Percentiles rank a stretch among this genome's conserved stretches.
phyloP scores from a whole-genome alignment of 371 early-diverging fungal species.

The Mucor circinelloides region DNA sequence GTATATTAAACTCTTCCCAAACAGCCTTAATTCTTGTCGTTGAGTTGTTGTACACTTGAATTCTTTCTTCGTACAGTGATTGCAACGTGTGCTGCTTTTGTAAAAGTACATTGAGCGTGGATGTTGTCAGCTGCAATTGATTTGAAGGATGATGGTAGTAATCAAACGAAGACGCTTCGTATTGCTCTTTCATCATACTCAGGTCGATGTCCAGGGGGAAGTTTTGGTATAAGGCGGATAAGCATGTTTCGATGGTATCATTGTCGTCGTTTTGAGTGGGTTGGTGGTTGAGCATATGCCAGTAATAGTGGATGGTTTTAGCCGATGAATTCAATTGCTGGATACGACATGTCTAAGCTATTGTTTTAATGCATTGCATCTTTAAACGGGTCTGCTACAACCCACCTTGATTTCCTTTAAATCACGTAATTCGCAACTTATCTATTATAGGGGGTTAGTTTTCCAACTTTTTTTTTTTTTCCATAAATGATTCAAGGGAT shows the following conservation, averaged over 20 bases:
- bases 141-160: conserved; percentile 20
- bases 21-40: conserved; percentile 18
- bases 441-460: conserved; percentile 12
- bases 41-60: conserved; percentile 2
- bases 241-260: conserved; percentile 8
- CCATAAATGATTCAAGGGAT: background rate
- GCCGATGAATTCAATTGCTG: conserved; percentile 10
- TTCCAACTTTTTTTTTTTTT: background rate
- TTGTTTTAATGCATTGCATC: background rate
- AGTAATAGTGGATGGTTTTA: conserved; percentile 26
- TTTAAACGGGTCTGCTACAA: background rate
- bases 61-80: conserved; percentile 11
- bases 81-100: conserved; percentile 6
- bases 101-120: background rate
- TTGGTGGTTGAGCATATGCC: conserved; percentile 13
- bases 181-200: background rate
- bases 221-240: conserved; percentile 11
- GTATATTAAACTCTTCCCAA: conserved; percentile 31
- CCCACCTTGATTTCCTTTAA: conserved; percentile 18
- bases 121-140: conserved; percentile 3
- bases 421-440: conserved; percentile 32
- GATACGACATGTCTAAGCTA: conserved; percentile 7
- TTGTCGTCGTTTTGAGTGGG: background rate
- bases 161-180: background rate
- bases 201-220: conserved; percentile 5